A percentile compares a stretch with the other conserved stretches of the same genome.
These are phyloP conservation scores for Skeletonema costatum DNA, from an alignment of 108 stramenopile genomes.

Conservation along the genomic window DNA sequence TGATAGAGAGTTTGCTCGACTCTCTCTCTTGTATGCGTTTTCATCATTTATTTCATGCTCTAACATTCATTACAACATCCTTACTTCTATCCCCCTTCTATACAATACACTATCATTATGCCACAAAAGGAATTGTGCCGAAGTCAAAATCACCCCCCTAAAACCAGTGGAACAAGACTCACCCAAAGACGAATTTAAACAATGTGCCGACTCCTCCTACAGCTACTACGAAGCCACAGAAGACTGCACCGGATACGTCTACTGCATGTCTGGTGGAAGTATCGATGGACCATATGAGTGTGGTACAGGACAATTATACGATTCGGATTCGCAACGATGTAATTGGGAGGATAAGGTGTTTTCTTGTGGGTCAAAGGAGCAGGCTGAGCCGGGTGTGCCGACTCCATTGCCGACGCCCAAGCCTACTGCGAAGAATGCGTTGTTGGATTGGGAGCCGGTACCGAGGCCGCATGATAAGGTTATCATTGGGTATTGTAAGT, in stretches of 20 bases:
- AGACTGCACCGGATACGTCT: constrained; percentile 24
- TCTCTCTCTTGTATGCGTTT: too few species aligned
- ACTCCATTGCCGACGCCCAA: constrained; percentile 2
- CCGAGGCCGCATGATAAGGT: neutral
- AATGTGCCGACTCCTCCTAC: constrained; percentile 2
- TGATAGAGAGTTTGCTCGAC: too few species aligned
- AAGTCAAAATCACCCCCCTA: constrained; percentile 23
- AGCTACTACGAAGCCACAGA: constrained; percentile 15
- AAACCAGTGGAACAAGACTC: neutral
- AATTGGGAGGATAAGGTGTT: constrained; percentile 24
- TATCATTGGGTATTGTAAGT: constrained; percentile 7
- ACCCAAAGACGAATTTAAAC: neutral
- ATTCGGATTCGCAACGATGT: constrained; percentile 7
- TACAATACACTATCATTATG: constrained; percentile 4
- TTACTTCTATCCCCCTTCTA: neutral
- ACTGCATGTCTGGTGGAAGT: neutral
- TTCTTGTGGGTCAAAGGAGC: neutral
- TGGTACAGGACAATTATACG: constrained; percentile 10
- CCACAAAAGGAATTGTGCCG: constrained; percentile 38
- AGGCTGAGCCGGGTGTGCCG: neutral
- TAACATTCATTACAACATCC: neutral
- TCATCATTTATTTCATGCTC: neutral
- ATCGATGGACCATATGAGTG: constrained; percentile 3
- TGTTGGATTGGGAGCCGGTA: constrained; percentile 5
- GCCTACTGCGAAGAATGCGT: constrained; percentile 1